Percentiles rank a stretch among this genome's conserved stretches.
Conservation (phyloP, 768 basidiomycete genomes). For the Chalciporus sphaerocephalus region DNA sequence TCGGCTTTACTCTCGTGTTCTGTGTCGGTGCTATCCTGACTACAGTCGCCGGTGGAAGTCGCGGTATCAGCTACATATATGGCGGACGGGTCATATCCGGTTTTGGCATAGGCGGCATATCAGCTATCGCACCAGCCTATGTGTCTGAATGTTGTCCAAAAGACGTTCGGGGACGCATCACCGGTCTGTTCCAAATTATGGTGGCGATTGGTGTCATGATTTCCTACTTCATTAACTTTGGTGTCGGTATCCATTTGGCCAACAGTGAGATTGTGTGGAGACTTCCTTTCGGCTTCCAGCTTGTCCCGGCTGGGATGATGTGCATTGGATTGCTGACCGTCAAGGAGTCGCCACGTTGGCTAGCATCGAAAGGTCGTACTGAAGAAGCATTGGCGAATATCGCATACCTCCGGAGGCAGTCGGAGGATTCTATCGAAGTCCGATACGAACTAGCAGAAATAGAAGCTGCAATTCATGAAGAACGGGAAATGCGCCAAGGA, state of each 20-base stretch:
- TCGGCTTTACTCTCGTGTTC: constrained; percentile 62
- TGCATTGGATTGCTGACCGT: constrained; percentile 61
- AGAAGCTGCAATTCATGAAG: constrained; percentile 72
- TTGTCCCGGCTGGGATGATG: constrained; percentile 73
- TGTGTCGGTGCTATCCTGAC: constrained; percentile 68
- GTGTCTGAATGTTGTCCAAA: constrained; percentile 88
- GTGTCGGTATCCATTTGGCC: constrained; percentile 51
- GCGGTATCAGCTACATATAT: constrained; percentile 68
- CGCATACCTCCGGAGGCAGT: constrained; percentile 56
- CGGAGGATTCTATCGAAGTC: constrained; percentile 40
- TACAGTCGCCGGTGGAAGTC: constrained; percentile 54
- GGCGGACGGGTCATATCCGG: constrained; percentile 78
- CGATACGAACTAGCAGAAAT: constrained; percentile 73
- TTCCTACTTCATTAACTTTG: constrained; percentile 75
- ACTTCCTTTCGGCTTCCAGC: constrained; percentile 70
- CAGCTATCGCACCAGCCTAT: constrained; percentile 78
- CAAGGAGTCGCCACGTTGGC: constrained; percentile 77
- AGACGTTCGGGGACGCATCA: constrained; percentile 79
- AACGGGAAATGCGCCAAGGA: constrained; percentile 59
- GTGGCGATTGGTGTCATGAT: constrained; percentile 82
- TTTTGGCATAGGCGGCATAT: constrained; percentile 78
- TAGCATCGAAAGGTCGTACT: constrained; percentile 57
- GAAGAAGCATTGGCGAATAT: constrained; percentile 56
- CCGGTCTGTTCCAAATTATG: constrained; percentile 84
- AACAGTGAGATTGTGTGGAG: constrained; percentile 55